Evolutionary conservation across 345 rosid species (phyloP).

Genomic region (Salix dunnii): DNA sequence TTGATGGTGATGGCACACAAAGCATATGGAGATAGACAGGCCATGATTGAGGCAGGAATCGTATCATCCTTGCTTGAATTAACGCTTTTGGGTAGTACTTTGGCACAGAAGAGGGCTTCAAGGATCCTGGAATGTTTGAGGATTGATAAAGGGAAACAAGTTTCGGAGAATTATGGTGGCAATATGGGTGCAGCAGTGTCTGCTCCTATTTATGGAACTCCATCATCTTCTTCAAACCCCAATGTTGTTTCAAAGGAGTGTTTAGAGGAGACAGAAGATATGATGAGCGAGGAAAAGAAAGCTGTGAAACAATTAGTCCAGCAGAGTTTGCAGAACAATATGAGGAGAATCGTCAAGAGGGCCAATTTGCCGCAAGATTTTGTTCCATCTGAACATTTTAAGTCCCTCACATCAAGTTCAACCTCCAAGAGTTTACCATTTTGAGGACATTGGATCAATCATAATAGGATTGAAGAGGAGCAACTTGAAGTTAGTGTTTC

Average conservation of each 20-base stretch:
- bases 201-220: constrained; percentile 78
- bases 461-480: constrained; percentile 12
- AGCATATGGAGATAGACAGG: constrained; percentile 73
- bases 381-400: constrained; percentile 77
- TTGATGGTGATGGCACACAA: constrained; percentile 96
- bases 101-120: constrained; percentile 94
- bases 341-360: constrained; percentile 86
- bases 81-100: constrained; percentile 81
- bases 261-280: constrained; percentile 50
- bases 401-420: constrained; percentile 72
- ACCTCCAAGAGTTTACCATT: constrained; percentile 93
- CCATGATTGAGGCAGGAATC: constrained; percentile 90
- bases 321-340: constrained; percentile 88
- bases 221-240: constrained; percentile 41
- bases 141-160: constrained; percentile 87
- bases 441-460: constrained; percentile 26
- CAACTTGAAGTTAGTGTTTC: constrained; percentile 28
- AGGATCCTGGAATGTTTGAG: constrained; percentile 79
- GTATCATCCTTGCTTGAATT: constrained; percentile 77
- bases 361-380: constrained; percentile 87
- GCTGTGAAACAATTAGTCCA: constrained; percentile 84
- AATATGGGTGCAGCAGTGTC: constrained; percentile 60
- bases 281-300: constrained; percentile 89
- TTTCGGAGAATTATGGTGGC: constrained; percentile 52
- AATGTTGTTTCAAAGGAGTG: constrained; percentile 38